A percentile compares a stretch with the other conserved stretches of the same genome.
Evolutionary conservation across 2,329 filamentous ascomycete genomes (phyloP).

Genomic region (Chaetomium globosum): DNA sequence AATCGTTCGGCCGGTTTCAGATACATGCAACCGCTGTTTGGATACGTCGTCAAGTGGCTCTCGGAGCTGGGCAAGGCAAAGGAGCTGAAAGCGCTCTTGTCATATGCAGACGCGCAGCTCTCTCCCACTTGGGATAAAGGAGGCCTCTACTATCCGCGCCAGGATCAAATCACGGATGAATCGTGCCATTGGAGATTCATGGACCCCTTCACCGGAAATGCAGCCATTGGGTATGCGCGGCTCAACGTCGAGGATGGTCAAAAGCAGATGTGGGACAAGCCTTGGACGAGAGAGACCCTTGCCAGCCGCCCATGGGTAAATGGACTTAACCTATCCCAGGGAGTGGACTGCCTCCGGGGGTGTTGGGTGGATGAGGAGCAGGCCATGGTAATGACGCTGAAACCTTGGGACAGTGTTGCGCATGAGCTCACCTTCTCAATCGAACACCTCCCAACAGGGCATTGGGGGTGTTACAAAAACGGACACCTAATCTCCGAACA

Average conservation of each 20-base stretch:
- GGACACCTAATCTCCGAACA: not conserved
- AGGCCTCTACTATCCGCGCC: not conserved
- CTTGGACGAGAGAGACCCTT: not conserved
- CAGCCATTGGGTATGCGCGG: not conserved
- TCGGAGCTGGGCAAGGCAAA: not conserved
- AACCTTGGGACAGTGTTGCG: not conserved
- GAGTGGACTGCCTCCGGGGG: not conserved
- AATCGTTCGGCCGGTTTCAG: not conserved
- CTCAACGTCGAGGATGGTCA: not conserved
- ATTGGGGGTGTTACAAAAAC: not conserved
- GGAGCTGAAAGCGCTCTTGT: not conserved
- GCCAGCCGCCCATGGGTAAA: not conserved
- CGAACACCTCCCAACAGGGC: not conserved
- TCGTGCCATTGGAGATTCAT: not conserved
- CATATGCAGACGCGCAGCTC: not conserved
- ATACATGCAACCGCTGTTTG: not conserved
- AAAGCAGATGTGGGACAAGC: not conserved
- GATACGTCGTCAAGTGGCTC: not conserved
- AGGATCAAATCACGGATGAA: not conserved
- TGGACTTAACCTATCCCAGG: not conserved
- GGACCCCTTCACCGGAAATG: not conserved
- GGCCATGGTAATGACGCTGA: not conserved
- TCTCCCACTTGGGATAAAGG: not conserved
- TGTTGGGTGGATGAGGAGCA: not conserved
- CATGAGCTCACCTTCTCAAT: not conserved